Evolutionary conservation across 83 land plant species (phyloP).

Genomic region (Picea mariana): DNA sequence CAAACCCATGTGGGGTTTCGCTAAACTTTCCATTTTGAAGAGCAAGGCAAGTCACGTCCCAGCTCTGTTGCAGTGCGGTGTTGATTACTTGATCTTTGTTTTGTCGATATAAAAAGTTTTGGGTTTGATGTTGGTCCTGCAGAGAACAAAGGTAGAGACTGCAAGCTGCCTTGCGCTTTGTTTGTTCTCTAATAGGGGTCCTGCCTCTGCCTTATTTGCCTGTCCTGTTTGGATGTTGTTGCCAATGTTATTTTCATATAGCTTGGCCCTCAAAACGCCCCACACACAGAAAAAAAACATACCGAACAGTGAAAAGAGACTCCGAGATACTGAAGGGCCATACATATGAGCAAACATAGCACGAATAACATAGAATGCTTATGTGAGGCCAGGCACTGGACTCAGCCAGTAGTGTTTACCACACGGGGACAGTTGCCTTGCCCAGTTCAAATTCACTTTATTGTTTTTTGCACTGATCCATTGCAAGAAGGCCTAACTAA

Average conservation of each 20-base stretch:
- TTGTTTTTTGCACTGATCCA: neutral
- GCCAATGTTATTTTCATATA: neutral
- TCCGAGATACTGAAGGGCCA: neutral
- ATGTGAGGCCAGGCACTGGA: no score
- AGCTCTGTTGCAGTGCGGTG: no score
- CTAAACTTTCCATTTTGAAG: no score
- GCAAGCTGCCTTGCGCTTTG: no score
- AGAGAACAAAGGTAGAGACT: no score
- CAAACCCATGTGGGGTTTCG: no score
- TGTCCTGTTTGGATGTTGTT: neutral
- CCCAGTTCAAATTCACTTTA: neutral
- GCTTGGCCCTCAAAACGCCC: neutral
- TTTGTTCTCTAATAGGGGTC: neutral
- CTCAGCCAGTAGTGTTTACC: neutral
- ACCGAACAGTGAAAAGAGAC: neutral
- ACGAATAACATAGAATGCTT: neutral
- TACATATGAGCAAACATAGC: neutral
- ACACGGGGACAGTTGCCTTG: neutral
- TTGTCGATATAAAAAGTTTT: no score
- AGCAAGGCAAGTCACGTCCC: no score
- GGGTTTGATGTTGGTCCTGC: no score
- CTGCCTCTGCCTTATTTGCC: neutral
- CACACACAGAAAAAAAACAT: neutral
- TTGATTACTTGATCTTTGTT: no score
- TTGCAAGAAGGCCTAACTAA: neutral